Percentiles rank a stretch among this genome's conserved stretches.
These are phyloP conservation scores for Yarrowia yakushimensis DNA, from an alignment of 805 yeast species.

Conservation along the genomic window DNA sequence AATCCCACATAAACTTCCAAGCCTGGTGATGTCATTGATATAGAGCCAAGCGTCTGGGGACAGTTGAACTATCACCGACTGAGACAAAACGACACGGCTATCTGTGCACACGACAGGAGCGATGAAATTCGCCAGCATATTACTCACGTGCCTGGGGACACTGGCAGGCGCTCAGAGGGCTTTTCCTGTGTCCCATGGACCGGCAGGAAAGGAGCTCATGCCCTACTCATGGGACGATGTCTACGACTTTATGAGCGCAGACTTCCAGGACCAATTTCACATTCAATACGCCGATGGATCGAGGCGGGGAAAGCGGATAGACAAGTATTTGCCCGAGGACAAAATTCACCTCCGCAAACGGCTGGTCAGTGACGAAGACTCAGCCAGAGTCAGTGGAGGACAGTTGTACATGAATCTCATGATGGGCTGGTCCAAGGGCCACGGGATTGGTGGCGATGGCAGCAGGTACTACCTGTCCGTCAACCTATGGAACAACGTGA, in stretches of 20 bases:
- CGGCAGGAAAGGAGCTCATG: neutral
- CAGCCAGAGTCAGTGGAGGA: conserved; percentile 4
- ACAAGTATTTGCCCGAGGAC: conserved; percentile 1
- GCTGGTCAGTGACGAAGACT: neutral
- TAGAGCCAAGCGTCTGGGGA: too few species aligned
- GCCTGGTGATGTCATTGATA: too few species aligned
- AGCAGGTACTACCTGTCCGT: conserved; percentile 8
- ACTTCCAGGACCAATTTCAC: conserved; percentile 16
- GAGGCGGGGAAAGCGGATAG: conserved; percentile 1
- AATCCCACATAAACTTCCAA: too few species aligned
- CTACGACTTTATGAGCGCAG: conserved; percentile 7
- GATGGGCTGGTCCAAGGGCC: conserved; percentile 19
- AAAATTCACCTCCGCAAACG: neutral
- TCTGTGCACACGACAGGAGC: neutral
- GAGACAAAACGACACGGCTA: neutral
- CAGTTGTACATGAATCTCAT: conserved; percentile 8
- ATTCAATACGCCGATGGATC: conserved; percentile 2
- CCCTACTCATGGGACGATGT: conserved; percentile 7
- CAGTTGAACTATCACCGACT: too few species aligned
- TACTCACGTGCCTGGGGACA: neutral
- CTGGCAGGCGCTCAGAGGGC: neutral
- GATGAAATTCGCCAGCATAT: neutral
- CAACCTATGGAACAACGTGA: conserved; percentile 14
- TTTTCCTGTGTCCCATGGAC: neutral
- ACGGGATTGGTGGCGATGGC: neutral